phyloP scores from a whole-genome alignment of 106 monocot species.

The Dendrobium chrysotoxum region DNA sequence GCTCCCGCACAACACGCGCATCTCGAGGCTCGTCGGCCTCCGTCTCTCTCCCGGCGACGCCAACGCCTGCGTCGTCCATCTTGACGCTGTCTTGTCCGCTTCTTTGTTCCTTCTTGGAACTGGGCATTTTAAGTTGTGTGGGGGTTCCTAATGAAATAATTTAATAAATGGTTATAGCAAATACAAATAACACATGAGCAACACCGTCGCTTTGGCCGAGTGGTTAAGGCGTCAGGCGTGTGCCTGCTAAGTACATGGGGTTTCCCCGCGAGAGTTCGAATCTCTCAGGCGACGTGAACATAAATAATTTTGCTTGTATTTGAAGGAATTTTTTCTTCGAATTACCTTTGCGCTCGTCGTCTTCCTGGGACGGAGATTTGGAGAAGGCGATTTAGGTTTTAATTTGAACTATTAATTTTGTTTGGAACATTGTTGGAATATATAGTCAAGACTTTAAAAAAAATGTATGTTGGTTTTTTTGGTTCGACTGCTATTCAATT shows the following conservation, averaged over 20 bases:
- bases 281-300: slow-evolving; percentile 78
- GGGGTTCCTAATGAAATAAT: no score
- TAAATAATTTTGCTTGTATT: no score
- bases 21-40: slow-evolving; percentile 61
- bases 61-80: slow-evolving; percentile 15
- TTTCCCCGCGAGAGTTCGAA: slow-evolving; percentile 98
- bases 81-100: background rate
- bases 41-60: slow-evolving; percentile 8
- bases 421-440: no score
- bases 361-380: no score
- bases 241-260: slow-evolving; percentile 64
- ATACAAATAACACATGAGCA: background rate
- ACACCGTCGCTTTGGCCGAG: slow-evolving; percentile 53
- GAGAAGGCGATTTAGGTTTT: no score
- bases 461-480: no score
- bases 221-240: slow-evolving; percentile 82
- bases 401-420: no score
- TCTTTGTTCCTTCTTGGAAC: background rate
- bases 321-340: no score
- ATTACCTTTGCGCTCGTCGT: no score
- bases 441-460: no score
- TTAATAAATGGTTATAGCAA: background rate
- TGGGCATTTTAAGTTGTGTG: no score
- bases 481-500: no score
- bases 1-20: slow-evolving; percentile 66